A percentile compares a stretch with the other conserved stretches of the same genome.
phyloP scores from a whole-genome alignment of 192 early-diverging fungal species.

The Coemansia sp. region DNA sequence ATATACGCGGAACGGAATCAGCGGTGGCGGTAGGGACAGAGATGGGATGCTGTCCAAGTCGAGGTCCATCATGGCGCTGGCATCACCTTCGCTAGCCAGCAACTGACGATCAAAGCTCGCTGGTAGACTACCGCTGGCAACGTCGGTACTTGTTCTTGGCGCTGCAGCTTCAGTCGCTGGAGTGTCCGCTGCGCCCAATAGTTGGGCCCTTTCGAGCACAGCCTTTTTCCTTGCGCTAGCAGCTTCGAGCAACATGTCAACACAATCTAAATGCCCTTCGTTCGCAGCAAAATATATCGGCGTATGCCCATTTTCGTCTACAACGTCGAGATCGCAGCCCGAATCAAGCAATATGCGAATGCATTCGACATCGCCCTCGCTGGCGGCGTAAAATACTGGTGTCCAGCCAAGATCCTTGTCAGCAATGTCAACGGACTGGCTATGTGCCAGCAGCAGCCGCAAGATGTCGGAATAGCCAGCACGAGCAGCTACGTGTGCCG shows the following conservation, averaged over 20 bases:
- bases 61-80: slow-evolving; percentile 55
- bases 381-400: slow-evolving; percentile 93
- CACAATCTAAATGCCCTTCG: slow-evolving; percentile 86
- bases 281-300: slow-evolving; percentile 90
- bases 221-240: slow-evolving; percentile 22
- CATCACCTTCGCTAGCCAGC: slow-evolving; percentile 7
- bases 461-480: slow-evolving; percentile 77
- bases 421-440: slow-evolving; percentile 70
- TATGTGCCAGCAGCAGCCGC: slow-evolving; percentile 70
- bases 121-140: neutral
- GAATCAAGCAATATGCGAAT: slow-evolving; percentile 77
- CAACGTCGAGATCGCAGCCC: slow-evolving; percentile 67
- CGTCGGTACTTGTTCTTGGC: neutral
- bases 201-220: neutral
- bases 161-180: neutral
- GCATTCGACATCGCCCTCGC: slow-evolving; percentile 85
- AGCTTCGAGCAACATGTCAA: slow-evolving; percentile 72
- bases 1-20: slow-evolving; percentile 97
- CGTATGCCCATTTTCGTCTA: slow-evolving; percentile 83
- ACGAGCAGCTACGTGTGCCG: slow-evolving; percentile 85
- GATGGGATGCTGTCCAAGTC: slow-evolving; percentile 93
- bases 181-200: neutral
- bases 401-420: slow-evolving; percentile 97
- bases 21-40: slow-evolving; percentile 92
- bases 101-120: neutral